Base-by-base conservation (phyloP, 768 basidiomycete genomes). In the Mycena crocata region DNA sequence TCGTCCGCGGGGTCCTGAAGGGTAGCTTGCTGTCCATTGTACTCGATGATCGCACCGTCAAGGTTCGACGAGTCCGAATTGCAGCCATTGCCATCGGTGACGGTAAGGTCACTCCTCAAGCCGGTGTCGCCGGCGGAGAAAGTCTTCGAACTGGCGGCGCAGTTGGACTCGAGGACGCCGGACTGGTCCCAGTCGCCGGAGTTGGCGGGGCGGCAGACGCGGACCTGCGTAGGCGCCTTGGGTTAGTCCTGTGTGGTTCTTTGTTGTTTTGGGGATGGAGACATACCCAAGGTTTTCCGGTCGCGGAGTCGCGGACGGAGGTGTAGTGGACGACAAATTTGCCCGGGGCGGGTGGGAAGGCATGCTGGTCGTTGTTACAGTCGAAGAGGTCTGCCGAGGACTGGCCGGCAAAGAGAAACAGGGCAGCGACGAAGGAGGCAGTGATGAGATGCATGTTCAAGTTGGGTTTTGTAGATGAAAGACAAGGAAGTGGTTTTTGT, bases 251-350 rank as follows among this genome's bases (percentile, higher is more conserved):
- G 48, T 13, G 13, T 35, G 30, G 51, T 37, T 37, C 51, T 9
- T 50, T 23, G 12, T 51, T 31, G 30, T 32, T 21, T 52, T 52
- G 32, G 51, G 35, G 51, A 32, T 6, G 32, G 32, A 35, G 30
- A 52, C 51, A 32, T 24, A 52, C 51, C 51, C 51, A 52, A 37
- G 51, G 51, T 32, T 52, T 52, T 52, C 51, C 51, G 21, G 51
- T 52, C 31, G 8, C 21, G 13, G 51, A 14, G 51, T 52, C 51
- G 51, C 51, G 51, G 51, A 52, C 23, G 51, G 51, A 52, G 51
- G 51, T 52, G 51, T 52, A 52, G 23, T 52, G 51, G 21, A 52
- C 51, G 21, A 52, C 51, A 24, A 52, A 52, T 52, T 52, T 52
- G 51, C 51, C 51, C 32, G 51, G 51, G 51, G 51, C 35, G 21